phyloP scores from a whole-genome alignment of 768 basidiomycete genomes.

The Hygrophorus pudorinus region DNA sequence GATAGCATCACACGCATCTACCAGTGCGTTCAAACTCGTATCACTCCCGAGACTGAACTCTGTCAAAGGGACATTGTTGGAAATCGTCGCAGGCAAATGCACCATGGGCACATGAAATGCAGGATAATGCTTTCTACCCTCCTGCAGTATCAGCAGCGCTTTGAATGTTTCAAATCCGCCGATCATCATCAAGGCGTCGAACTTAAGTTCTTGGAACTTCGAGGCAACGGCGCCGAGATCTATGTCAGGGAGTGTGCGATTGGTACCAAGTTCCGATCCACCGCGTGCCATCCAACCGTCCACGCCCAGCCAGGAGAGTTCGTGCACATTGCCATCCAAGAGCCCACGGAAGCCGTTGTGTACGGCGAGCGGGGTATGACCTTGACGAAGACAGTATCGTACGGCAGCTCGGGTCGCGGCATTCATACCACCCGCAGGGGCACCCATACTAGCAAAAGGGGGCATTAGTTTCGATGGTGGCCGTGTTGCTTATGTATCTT shows the following conservation, averaged over 20 bases:
- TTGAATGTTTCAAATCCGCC: slow-evolving; percentile 96
- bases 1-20: slow-evolving; percentile 96
- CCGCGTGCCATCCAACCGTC: slow-evolving; percentile 95
- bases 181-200: slow-evolving; percentile 79
- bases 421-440: slow-evolving; percentile 98
- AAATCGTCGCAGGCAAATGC: slow-evolving; percentile 93
- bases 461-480: no score
- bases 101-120: slow-evolving; percentile 93
- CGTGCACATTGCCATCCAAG: slow-evolving; percentile 77
- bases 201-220: slow-evolving; percentile 77
- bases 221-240: slow-evolving; percentile 86
- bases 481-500: no score
- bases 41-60: slow-evolving; percentile 94
- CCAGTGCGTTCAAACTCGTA: slow-evolving; percentile 94
- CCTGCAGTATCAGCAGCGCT: slow-evolving; percentile 67
- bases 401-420: slow-evolving; percentile 93
- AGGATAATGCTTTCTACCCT: slow-evolving; percentile 75
- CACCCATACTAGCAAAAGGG: slow-evolving; percentile 87
- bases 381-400: slow-evolving; percentile 85
- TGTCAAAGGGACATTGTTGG: slow-evolving; percentile 96
- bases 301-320: slow-evolving; percentile 92
- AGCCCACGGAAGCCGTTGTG: slow-evolving; percentile 96
- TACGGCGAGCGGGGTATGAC: slow-evolving; percentile 86
- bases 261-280: slow-evolving; percentile 96
- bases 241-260: slow-evolving; percentile 75